Base-by-base conservation (phyloP, 768 basidiomycete genomes). In the Rhodotorula taiwanensis region DNA sequence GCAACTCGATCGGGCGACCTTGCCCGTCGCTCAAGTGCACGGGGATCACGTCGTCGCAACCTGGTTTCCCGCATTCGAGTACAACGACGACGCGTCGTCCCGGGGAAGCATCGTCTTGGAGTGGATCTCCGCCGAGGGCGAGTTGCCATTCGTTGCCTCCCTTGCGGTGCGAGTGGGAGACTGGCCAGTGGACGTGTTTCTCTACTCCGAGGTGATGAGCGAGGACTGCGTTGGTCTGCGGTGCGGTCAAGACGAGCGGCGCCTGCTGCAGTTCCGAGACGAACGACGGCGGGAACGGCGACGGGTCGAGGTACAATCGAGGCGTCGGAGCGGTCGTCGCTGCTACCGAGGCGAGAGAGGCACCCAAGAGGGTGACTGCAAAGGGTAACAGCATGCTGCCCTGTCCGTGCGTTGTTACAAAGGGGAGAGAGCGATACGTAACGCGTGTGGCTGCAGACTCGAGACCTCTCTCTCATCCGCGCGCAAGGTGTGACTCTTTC, bases 201-300 rank as follows among this genome's bases (percentile, higher is more conserved):
- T 58, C 45, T 11, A 66, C 69, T 36, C 58, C 62, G 45, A 70
- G 55, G 52, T 63, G 64, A 55, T 66, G 61, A 5, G 69, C 69
- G 47, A 70, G 54, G 25, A 60, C 47, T 3, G 69, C 69, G 62
- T 70, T 70, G 36, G 69, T 41, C 43, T 70, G 61, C 0, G 60
- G 58, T 5, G 68, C 58, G 6, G 49, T 50, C 34, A 62, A 50
- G 28, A 21, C 13, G 27, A 39, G n/a, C 0, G 41, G 28, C 25
- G 14, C 36, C 16, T 9, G 36, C 36, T 39, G 36, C 36, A 16
- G 36, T 39, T n/a, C 3, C 1, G 57, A 42, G 15, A 52, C 41
- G 3, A 44, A 52, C 6, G 58, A 50, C 5, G 50, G 42, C 27
- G 58, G 27, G 9, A 48, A 42, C 11, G 53, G 47, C n/a, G 48